Evolutionary conservation across 176 grass and related monocot genomes (phyloP).

Genomic region (Panicum miliaceum): DNA sequence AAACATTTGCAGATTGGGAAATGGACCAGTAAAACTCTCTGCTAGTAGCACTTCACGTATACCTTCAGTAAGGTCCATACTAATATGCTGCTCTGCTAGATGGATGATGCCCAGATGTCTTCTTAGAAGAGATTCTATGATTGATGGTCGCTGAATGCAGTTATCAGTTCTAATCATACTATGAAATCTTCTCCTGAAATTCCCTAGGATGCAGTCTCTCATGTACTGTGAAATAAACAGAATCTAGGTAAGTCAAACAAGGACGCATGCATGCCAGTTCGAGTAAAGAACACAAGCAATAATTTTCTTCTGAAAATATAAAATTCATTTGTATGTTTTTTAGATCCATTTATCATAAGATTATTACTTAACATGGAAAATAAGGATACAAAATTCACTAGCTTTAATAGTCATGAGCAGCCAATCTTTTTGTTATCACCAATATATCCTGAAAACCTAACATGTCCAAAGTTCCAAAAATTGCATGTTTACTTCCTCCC

Average conservation of each 20-base stretch:
- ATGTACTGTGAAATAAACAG: constrained; percentile 76
- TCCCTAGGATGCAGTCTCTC: constrained; percentile 96
- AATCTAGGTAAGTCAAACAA: constrained; percentile 33
- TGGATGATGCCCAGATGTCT: constrained; percentile 96
- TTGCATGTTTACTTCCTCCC: constrained; percentile 8
- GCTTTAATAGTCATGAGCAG: constrained; percentile 19
- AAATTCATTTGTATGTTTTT: not conserved
- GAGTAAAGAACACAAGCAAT: constrained; percentile 38
- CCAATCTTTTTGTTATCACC: constrained; percentile 9
- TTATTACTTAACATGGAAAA: constrained; percentile 31
- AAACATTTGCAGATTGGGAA: constrained; percentile 82
- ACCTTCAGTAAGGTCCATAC: constrained; percentile 99
- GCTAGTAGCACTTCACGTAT: constrained; percentile 83
- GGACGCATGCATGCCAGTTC: constrained; percentile 1
- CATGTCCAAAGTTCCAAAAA: constrained; percentile 16
- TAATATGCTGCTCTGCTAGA: constrained; percentile 95
- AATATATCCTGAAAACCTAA: constrained; percentile 15
- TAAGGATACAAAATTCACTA: constrained; percentile 23
- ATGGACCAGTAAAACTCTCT: constrained; percentile 81
- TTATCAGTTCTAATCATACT: constrained; percentile 81
- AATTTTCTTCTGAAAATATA: constrained; percentile 15
- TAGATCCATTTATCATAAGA: constrained; percentile 22
- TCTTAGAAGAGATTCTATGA: constrained; percentile 86
- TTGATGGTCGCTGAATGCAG: constrained; percentile 85
- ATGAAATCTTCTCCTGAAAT: constrained; percentile 95